Evolutionary conservation across 371 early-diverging fungal species (phyloP).

Genomic region (Mucor lusitanicus): DNA sequence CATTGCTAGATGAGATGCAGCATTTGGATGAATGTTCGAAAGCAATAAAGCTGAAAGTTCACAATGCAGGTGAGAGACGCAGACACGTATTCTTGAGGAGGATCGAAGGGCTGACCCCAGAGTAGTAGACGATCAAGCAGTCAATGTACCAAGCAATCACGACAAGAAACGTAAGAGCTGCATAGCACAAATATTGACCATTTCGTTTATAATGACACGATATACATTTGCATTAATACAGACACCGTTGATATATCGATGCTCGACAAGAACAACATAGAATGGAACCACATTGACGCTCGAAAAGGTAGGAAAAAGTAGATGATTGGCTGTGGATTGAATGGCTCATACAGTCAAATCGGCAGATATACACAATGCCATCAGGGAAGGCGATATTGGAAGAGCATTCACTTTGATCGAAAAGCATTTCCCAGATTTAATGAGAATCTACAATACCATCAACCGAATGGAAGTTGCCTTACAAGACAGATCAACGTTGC

Average conservation of each 20-base stretch:
- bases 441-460: slow-evolving; percentile 7
- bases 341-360: not conserved
- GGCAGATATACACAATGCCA: slow-evolving; percentile 13
- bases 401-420: slow-evolving; percentile 18
- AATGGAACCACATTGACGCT: slow-evolving; percentile 14
- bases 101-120: not conserved
- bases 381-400: slow-evolving; percentile 16
- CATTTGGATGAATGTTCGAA: slow-evolving; percentile 5
- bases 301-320: slow-evolving; percentile 14
- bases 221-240: not conserved
- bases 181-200: not conserved
- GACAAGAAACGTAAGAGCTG: not conserved
- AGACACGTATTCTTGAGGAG: not conserved
- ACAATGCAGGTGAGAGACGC: not conserved
- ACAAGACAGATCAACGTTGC: not conserved
- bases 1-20: slow-evolving; percentile 16
- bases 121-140: not conserved
- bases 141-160: not conserved
- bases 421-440: slow-evolving; percentile 10
- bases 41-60: not conserved
- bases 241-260: not conserved
- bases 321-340: not conserved
- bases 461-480: not conserved
- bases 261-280: slow-evolving; percentile 6
- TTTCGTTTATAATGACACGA: not conserved